phyloP scores from a whole-genome alignment of 75 land plant genomes.

The Picea glauca region DNA sequence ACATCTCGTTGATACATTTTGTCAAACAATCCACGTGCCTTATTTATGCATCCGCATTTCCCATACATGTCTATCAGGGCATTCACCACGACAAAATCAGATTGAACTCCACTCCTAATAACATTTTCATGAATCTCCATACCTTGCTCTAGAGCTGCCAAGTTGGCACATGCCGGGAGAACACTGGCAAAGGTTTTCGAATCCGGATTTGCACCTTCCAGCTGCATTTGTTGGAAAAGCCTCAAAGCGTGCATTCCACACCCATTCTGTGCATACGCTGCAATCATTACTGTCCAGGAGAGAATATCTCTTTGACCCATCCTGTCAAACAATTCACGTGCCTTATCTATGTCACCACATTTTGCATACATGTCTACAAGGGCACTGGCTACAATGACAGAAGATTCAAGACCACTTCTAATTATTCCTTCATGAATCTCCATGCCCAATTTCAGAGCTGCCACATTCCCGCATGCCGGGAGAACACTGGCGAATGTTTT shows the following conservation, averaged over 20 bases:
- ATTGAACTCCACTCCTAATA: slow-evolving; percentile 5
- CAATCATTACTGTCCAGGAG: slow-evolving; percentile 23
- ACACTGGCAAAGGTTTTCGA: slow-evolving; percentile 8
- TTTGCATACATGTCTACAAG: slow-evolving; percentile 25
- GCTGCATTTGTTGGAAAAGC: slow-evolving; percentile 17
- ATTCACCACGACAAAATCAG: slow-evolving; percentile 7
- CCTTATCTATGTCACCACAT: slow-evolving; percentile 17
- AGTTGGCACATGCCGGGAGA: slow-evolving; percentile 15
- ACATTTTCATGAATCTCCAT: slow-evolving; percentile 17
- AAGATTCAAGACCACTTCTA: slow-evolving; percentile 2
- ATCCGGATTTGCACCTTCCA: slow-evolving; percentile 7
- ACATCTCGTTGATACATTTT: background rate
- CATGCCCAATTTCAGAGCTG: slow-evolving; percentile 13
- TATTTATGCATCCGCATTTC: slow-evolving; percentile 9
- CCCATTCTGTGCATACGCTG: slow-evolving; percentile 22
- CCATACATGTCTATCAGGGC: slow-evolving; percentile 19
- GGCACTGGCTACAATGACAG: slow-evolving; percentile 11
- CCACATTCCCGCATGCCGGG: slow-evolving; percentile 10
- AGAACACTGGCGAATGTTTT: slow-evolving; percentile 12
- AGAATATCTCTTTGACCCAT: slow-evolving; percentile 7
- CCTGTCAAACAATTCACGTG: slow-evolving; percentile 11
- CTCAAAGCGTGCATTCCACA: slow-evolving; percentile 9
- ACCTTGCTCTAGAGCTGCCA: slow-evolving; percentile 16
- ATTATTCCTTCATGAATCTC: slow-evolving; percentile 12
- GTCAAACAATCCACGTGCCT: slow-evolving; percentile 4